A percentile compares a stretch with the other conserved stretches of the same genome.
phyloP scores from a whole-genome alignment of 2,329 filamentous ascomycete species.

The Biscogniauxia marginata region DNA sequence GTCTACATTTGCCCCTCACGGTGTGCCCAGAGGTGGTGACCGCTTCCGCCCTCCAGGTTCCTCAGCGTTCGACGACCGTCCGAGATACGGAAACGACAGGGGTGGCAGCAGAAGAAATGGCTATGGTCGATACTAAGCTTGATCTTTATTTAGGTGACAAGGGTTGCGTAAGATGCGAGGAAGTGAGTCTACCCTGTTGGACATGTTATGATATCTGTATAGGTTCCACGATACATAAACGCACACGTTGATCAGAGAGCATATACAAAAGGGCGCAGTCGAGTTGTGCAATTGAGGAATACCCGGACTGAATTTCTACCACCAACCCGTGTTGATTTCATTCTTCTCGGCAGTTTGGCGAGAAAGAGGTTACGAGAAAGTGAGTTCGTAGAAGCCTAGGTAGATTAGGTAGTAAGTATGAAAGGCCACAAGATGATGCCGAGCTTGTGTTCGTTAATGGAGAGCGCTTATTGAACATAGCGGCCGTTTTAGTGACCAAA shows the following conservation, averaged over 20 bases:
- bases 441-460: background rate
- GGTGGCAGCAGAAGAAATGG: conserved; percentile 14
- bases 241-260: background rate
- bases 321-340: background rate
- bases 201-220: background rate
- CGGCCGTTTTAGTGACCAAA: no score
- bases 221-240: background rate
- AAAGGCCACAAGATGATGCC: background rate
- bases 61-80: conserved; percentile 22
- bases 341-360: background rate
- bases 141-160: background rate
- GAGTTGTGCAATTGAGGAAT: background rate
- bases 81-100: conserved; percentile 21
- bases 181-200: background rate
- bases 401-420: conserved; percentile 9
- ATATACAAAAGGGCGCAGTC: background rate
- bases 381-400: conserved; percentile 7
- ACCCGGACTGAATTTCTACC: background rate
- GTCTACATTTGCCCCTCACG: conserved; percentile 26
- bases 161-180: background rate
- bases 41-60: conserved; percentile 29
- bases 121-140: conserved; percentile 6
- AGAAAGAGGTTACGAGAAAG: background rate
- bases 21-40: conserved; percentile 34
- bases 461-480: background rate